Evolutionary conservation across 2,329 filamentous ascomycete genomes (phyloP).

Genomic region (Xylariales sp.): DNA sequence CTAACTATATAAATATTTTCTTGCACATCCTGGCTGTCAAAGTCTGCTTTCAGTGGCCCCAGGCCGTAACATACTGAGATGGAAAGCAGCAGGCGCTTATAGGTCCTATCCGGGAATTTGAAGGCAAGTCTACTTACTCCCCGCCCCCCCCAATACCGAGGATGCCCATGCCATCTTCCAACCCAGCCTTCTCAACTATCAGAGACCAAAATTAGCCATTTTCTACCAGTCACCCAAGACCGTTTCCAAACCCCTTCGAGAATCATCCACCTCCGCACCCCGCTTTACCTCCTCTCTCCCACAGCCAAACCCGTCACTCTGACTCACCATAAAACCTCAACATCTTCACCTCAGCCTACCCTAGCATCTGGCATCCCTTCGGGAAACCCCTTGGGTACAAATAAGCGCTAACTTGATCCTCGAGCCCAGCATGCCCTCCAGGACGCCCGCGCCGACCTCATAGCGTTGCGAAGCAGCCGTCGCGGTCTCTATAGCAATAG

Average conservation of each 20-base stretch:
- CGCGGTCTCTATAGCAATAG: conserved; percentile 65
- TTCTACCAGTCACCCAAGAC: too few species aligned
- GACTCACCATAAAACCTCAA: conserved; percentile 45
- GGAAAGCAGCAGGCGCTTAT: too few species aligned
- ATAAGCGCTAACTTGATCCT: conserved; percentile 68
- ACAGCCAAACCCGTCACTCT: too few species aligned
- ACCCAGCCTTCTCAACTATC: conserved; percentile 48
- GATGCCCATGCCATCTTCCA: conserved; percentile 56
- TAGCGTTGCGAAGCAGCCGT: conserved; percentile 68
- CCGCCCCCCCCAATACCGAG: conserved; percentile 62
- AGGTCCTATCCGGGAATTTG: too few species aligned
- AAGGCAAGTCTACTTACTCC: too few species aligned
- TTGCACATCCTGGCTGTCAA: too few species aligned
- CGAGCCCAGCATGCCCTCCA: conserved; percentile 57
- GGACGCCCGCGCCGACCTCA: conserved; percentile 63
- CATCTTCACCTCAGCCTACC: conserved; percentile 63
- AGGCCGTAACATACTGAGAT: too few species aligned
- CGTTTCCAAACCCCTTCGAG: too few species aligned
- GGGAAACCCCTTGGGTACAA: conserved; percentile 63
- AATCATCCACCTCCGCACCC: too few species aligned
- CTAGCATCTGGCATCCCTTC: conserved; percentile 57
- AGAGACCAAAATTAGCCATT: neutral
- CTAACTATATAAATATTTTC: too few species aligned
- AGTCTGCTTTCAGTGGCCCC: too few species aligned
- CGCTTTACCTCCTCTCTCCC: too few species aligned